phyloP scores from a whole-genome alignment of 2,329 filamentous ascomycete species.

The Periconia sp. region DNA sequence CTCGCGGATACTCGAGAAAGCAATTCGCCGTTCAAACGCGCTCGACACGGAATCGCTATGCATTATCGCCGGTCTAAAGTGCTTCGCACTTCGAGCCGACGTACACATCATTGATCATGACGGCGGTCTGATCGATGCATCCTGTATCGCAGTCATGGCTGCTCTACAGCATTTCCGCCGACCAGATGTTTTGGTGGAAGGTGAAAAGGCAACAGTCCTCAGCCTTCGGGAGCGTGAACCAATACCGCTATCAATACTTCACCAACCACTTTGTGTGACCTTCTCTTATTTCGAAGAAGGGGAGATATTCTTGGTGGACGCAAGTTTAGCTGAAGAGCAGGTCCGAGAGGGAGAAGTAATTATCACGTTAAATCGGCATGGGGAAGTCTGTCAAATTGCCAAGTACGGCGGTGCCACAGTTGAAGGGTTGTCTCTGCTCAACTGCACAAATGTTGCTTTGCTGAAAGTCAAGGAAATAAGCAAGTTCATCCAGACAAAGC shows the following conservation, averaged over 20 bases:
- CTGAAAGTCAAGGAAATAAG: conserved; percentile 82
- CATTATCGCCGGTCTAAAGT: conserved; percentile 87
- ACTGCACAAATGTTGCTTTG: conserved; percentile 76
- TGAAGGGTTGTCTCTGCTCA: conserved; percentile 78
- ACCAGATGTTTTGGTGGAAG: conserved; percentile 86
- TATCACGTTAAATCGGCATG: conserved; percentile 85
- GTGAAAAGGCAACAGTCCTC: conserved; percentile 84
- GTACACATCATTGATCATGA: conserved; percentile 91
- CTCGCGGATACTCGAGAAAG: conserved; percentile 89
- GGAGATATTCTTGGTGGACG: conserved; percentile 74
- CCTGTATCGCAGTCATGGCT: conserved; percentile 85
- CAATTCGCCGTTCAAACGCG: conserved; percentile 87
- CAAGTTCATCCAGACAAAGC: conserved; percentile 71
- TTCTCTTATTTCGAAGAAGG: conserved; percentile 84
- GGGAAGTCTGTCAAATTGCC: conserved; percentile 88
- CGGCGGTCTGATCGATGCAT: conserved; percentile 84
- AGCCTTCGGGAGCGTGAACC: conserved; percentile 85
- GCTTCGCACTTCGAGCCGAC: conserved; percentile 89
- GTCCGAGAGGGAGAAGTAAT: conserved; percentile 75
- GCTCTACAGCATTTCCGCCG: conserved; percentile 90
- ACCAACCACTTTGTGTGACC: conserved; percentile 89
- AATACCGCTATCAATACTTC: conserved; percentile 86
- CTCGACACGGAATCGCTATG: conserved; percentile 96
- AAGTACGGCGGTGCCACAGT: conserved; percentile 87
- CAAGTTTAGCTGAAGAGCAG: conserved; percentile 77